Percentiles rank a stretch among this genome's conserved stretches.
These are phyloP conservation scores for Mycosphaerella arachidis DNA, from an alignment of 2,329 filamentous ascomycete species.

Conservation along the genomic window DNA sequence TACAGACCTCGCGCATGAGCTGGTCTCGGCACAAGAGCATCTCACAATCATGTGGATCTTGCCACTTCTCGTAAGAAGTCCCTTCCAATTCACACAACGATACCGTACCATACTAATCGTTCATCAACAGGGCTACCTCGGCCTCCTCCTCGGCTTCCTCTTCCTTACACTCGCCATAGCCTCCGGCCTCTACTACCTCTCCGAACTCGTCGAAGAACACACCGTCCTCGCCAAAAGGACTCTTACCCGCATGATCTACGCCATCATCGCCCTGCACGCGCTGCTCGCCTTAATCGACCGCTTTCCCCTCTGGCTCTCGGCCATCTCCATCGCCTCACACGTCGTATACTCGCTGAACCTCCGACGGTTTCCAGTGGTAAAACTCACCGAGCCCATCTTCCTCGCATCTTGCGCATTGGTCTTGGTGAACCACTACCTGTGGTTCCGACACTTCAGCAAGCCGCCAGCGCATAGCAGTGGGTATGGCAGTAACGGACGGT, in stretches of 20 bases:
- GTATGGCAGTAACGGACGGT: constrained; percentile 51
- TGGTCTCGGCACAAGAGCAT: not conserved
- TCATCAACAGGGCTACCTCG: constrained; percentile 63
- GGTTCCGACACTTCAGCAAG: constrained; percentile 87
- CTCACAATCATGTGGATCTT: constrained; percentile 79
- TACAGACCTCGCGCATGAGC: not conserved
- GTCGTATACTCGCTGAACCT: constrained; percentile 86
- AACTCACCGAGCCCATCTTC: constrained; percentile 82
- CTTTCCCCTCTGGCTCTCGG: constrained; percentile 72
- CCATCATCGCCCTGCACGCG: constrained; percentile 67
- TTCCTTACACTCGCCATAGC: constrained; percentile 95
- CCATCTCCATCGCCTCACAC: constrained; percentile 75
- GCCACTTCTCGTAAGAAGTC: constrained; percentile 58
- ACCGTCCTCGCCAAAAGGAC: constrained; percentile 86
- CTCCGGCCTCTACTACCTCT: constrained; percentile 97
- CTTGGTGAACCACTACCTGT: constrained; percentile 84
- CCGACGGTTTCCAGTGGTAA: constrained; percentile 69
- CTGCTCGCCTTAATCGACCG: constrained; percentile 75
- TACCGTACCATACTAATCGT: constrained; percentile 8
- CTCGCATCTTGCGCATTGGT: constrained; percentile 79
- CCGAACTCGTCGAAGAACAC: constrained; percentile 95
- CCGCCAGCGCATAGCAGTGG: constrained; percentile 49
- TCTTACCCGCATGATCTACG: constrained; percentile 80
- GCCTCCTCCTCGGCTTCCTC: constrained; percentile 80
- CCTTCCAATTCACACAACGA: constrained; percentile 1